These are phyloP conservation scores for Didymellaceae sp. DNA, from an alignment of 2,329 filamentous ascomycete genomes.

Conservation along the genomic window DNA sequence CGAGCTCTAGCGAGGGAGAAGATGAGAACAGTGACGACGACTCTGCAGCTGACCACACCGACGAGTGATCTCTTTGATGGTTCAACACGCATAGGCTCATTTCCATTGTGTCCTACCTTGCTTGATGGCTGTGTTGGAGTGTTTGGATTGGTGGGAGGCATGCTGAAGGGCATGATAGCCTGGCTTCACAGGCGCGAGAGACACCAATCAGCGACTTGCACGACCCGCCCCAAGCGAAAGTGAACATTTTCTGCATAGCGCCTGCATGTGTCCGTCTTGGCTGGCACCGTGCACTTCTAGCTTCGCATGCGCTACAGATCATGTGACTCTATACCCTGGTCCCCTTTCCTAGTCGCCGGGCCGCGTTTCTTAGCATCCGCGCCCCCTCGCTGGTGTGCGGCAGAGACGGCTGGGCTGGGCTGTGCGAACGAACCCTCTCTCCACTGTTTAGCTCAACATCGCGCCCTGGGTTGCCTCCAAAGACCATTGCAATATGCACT, in stretches of 20 bases:
- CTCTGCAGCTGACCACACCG: slow-evolving; percentile 20
- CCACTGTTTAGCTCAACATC: slow-evolving; percentile 2
- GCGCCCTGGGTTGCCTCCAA: background rate
- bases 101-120: slow-evolving; percentile 1
- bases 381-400: slow-evolving; percentile 18
- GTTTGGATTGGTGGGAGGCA: slow-evolving; percentile 28
- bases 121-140: background rate
- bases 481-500: background rate
- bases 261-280: slow-evolving; percentile 24
- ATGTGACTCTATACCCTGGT: slow-evolving; percentile 29
- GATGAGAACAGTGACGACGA: slow-evolving; percentile 22
- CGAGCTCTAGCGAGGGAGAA: slow-evolving; percentile 40
- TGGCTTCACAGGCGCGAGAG: slow-evolving; percentile 24
- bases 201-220: slow-evolving; percentile 36
- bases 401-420: slow-evolving; percentile 18
- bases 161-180: slow-evolving; percentile 19
- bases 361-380: slow-evolving; percentile 29
- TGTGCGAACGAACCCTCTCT: slow-evolving; percentile 13
- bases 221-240: slow-evolving; percentile 25
- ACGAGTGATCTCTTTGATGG: slow-evolving; percentile 3
- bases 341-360: slow-evolving; percentile 29
- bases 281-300: slow-evolving; percentile 14
- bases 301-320: slow-evolving; percentile 29
- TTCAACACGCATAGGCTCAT: background rate
- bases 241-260: slow-evolving; percentile 27